phyloP scores from a whole-genome alignment of 352 stramenopile species.

The Pythium apleroticum region DNA sequence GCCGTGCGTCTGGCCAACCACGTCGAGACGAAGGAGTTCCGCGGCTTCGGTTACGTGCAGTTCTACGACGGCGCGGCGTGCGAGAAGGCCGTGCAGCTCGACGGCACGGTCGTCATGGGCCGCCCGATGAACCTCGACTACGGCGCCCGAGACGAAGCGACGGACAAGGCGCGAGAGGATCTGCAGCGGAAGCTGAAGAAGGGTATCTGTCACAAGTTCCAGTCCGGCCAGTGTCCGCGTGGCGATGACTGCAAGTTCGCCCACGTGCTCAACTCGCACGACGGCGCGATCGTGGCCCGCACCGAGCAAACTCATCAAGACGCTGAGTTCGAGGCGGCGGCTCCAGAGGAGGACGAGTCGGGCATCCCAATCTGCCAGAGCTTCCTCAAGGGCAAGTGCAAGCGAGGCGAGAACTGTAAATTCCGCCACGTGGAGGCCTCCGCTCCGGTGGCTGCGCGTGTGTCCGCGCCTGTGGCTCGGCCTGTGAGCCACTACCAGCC shows the following conservation, averaged over 20 bases:
- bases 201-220: constrained; percentile 44
- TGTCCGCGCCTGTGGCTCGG: not conserved
- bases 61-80: constrained; percentile 91
- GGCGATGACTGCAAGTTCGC: constrained; percentile 49
- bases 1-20: constrained; percentile 84
- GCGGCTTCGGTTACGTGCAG: constrained; percentile 90
- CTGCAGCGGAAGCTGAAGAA: constrained; percentile 63
- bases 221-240: constrained; percentile 35
- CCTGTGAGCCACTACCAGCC: not conserved
- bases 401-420: constrained; percentile 29
- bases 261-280: constrained; percentile 29
- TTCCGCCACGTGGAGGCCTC: constrained; percentile 23
- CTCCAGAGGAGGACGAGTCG: not conserved
- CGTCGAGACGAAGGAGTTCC: constrained; percentile 85
- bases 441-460: not conserved
- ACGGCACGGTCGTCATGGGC: constrained; percentile 84
- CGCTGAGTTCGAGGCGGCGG: not conserved
- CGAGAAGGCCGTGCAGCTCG: constrained; percentile 77
- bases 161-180: constrained; percentile 65
- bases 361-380: constrained; percentile 28
- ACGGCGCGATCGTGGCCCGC: constrained; percentile 16
- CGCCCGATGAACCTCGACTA: constrained; percentile 85
- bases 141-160: constrained; percentile 62
- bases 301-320: not conserved
- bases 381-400: constrained; percentile 37